These are phyloP conservation scores for Mortierella claussenii DNA, from an alignment of 192 early-diverging fungal species.

Conservation along the genomic window DNA sequence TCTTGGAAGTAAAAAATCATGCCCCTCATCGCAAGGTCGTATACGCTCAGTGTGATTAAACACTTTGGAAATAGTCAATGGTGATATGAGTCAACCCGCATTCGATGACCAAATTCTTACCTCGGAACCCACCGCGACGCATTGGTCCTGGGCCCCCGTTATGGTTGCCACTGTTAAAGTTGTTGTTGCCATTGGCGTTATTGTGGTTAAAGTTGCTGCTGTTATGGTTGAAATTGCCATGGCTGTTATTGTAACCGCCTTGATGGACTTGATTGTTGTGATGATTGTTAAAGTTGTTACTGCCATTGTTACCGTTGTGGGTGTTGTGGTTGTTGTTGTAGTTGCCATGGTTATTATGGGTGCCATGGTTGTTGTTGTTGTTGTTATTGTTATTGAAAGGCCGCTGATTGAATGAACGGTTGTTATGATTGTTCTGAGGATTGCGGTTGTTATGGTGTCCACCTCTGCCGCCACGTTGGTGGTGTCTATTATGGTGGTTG, in stretches of 20 bases:
- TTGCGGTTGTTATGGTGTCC: constrained; percentile 23
- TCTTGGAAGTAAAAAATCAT: too few species aligned
- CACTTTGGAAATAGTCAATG: too few species aligned
- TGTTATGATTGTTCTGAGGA: constrained; percentile 3
- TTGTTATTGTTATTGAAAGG: constrained; percentile 18
- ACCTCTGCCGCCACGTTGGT: constrained; percentile 17
- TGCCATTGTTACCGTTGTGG: not conserved
- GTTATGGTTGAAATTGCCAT: not conserved
- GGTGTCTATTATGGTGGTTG: constrained; percentile 9
- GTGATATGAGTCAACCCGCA: too few species aligned
- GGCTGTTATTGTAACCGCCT: not conserved
- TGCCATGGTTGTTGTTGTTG: constrained; percentile 1
- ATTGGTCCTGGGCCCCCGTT: constrained; percentile 32
- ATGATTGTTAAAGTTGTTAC: not conserved
- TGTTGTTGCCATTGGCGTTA: constrained; percentile 1
- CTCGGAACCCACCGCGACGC: constrained; percentile 42
- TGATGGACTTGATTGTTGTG: not conserved
- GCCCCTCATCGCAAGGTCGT: too few species aligned
- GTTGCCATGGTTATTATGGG: not conserved
- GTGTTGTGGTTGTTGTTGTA: constrained; percentile 6
- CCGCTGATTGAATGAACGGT: constrained; percentile 20
- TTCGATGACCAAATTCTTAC: constrained; percentile 15
- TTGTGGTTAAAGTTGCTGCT: not conserved
- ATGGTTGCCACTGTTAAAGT: constrained; percentile 5
- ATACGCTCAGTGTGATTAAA: too few species aligned